Base-by-base conservation (phyloP, 257 asterid genomes). In the Cordia subcordata region DNA sequence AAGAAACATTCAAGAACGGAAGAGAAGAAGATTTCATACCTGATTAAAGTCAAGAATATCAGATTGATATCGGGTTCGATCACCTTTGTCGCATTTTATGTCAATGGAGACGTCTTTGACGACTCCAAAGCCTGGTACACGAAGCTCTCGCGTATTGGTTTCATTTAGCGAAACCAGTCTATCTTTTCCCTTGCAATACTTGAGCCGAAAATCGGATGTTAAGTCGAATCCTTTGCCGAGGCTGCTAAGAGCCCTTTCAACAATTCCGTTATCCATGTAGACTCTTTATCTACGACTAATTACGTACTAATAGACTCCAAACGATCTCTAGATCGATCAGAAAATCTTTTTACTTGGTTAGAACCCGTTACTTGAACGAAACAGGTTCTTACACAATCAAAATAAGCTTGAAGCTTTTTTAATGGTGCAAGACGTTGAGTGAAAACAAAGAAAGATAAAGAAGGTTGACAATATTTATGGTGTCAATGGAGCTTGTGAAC, bases 181-280 rank as follows among this genome's bases (percentile, higher is more conserved):
- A 0, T 63, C 57, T 11, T 81, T 78, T 12, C 96, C 96, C 55
- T 92, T 92, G 85, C 96, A 86, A 73, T 74, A 92, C 21, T 92
- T 84, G 62, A 92, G 78, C 0, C 96, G 83, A 39, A 82, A 86
- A 81, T 92, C 96, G 4, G 84, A 76, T 0, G 95, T 62, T 33
- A 88, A 17, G 27, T 92, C 99, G 58, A 88, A 84, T 0, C 99
- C 99, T 75, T 84, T 89, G 17, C 99, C 99, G 0, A 92, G 90
- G 72, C 95, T 79, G 42, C 68, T 62, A 11, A 92, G 65, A 46
- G 96, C 87, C 75, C 60, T 84, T 53, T 77, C 65, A 46, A 85
- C 89, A 42, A 85, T 81, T 39, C 75, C 86, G 20, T 63, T 39
- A 5, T 37, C 64, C 50, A 20, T 61, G 14, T 13, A n/a, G 8